These are phyloP conservation scores for Oldenlandia corymbosa DNA, from an alignment of 257 asterid species.

Conservation along the genomic window DNA sequence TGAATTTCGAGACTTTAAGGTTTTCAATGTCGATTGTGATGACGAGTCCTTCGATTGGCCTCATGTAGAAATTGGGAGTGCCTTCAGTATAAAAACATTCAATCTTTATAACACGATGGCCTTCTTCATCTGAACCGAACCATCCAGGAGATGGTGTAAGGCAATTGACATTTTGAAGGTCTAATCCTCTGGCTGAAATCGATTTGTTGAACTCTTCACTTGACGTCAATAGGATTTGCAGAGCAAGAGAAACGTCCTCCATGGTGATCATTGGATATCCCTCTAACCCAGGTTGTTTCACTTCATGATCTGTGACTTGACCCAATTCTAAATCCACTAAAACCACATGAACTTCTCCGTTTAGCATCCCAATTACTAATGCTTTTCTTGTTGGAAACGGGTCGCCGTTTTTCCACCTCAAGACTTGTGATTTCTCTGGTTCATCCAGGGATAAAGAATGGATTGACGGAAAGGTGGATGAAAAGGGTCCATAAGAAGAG, in stretches of 20 bases:
- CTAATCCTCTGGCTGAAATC: slow-evolving; percentile 49
- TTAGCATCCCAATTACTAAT: slow-evolving; percentile 44
- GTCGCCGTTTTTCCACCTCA: slow-evolving; percentile 43
- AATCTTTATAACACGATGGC: slow-evolving; percentile 48
- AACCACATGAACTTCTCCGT: slow-evolving; percentile 47
- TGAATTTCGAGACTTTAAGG: slow-evolving; percentile 33
- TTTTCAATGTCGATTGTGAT: slow-evolving; percentile 52
- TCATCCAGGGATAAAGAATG: slow-evolving; percentile 62
- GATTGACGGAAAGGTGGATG: slow-evolving; percentile 31
- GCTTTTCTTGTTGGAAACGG: slow-evolving; percentile 50
- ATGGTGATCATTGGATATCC: slow-evolving; percentile 48
- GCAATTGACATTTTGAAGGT: slow-evolving; percentile 40
- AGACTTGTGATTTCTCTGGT: slow-evolving; percentile 53
- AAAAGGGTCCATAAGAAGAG: slow-evolving; percentile 32
- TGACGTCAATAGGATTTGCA: slow-evolving; percentile 35
- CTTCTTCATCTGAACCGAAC: slow-evolving; percentile 62
- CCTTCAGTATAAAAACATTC: slow-evolving; percentile 47
- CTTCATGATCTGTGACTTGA: slow-evolving; percentile 40
- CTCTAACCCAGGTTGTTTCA: slow-evolving; percentile 35
- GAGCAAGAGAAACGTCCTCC: slow-evolving; percentile 43
- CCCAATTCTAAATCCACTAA: slow-evolving; percentile 54
- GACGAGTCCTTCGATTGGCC: slow-evolving; percentile 69
- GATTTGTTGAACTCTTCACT: slow-evolving; percentile 50
- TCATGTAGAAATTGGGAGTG: slow-evolving; percentile 77
- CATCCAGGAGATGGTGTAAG: slow-evolving; percentile 70